phyloP scores from a whole-genome alignment of 768 basidiomycete genomes.

The Coprinopsis strossmayeri region DNA sequence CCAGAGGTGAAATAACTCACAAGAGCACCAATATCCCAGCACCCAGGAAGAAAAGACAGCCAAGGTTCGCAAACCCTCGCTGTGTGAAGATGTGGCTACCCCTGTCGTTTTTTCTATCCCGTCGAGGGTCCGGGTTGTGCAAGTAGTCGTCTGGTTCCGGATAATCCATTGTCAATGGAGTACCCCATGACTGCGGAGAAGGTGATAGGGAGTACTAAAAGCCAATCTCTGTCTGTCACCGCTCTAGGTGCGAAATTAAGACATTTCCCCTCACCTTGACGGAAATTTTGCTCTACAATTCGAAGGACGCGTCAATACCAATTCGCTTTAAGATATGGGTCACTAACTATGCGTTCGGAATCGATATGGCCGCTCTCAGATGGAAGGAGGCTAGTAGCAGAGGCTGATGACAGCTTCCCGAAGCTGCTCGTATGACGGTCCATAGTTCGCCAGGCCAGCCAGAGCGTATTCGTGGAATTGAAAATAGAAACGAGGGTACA shows the following conservation, averaged over 20 bases:
- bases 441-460: neutral
- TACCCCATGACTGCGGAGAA: slow-evolving; percentile 45
- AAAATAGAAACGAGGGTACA: no score
- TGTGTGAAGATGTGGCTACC: slow-evolving; percentile 54
- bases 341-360: no score
- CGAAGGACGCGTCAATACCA: neutral
- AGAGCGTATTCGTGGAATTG: no score
- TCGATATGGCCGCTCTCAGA: neutral
- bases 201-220: slow-evolving; percentile 32
- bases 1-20: slow-evolving; percentile 31
- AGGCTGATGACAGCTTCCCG: neutral
- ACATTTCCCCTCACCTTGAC: neutral
- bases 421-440: neutral
- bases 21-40: slow-evolving; percentile 44
- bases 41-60: slow-evolving; percentile 57
- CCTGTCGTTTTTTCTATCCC: slow-evolving; percentile 46
- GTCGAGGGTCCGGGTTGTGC: slow-evolving; percentile 55
- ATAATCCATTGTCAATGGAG: slow-evolving; percentile 31
- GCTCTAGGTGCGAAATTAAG: neutral
- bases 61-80: slow-evolving; percentile 61
- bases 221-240: neutral
- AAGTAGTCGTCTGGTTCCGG: slow-evolving; percentile 60
- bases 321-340: neutral
- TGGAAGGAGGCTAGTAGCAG: neutral
- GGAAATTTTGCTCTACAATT: neutral